A percentile compares a stretch with the other conserved stretches of the same genome.
phyloP scores from a whole-genome alignment of 495 filamentous ascomycete genomes.

The Penicillium alfredii region DNA sequence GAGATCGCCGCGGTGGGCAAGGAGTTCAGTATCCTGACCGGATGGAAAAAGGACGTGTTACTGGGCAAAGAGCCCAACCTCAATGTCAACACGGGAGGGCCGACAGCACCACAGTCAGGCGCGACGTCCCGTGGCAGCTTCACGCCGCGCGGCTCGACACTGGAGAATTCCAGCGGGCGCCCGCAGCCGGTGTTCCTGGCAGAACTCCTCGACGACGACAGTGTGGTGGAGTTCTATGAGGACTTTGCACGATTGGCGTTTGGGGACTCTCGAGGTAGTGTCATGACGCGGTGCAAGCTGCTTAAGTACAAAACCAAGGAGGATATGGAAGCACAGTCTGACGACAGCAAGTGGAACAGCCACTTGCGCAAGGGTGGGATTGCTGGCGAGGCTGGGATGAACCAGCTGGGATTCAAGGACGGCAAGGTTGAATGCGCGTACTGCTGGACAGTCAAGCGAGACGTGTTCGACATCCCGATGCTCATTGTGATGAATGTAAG shows the following conservation, averaged over 20 bases:
- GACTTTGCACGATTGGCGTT: slow-evolving; percentile 91
- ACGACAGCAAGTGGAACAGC: slow-evolving; percentile 43
- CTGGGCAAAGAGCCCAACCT: slow-evolving; percentile 83
- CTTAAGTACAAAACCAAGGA: slow-evolving; percentile 84
- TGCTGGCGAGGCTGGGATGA: slow-evolving; percentile 70
- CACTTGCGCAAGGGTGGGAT: slow-evolving; percentile 51
- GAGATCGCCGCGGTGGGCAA: slow-evolving; percentile 90
- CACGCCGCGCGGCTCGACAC: slow-evolving; percentile 42
- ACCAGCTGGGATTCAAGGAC: slow-evolving; percentile 69
- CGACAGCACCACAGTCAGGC: slow-evolving; percentile 21
- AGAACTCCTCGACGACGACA: slow-evolving; percentile 89
- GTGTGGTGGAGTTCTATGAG: slow-evolving; percentile 90
- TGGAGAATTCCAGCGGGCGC: slow-evolving; percentile 26
- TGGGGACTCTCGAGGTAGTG: slow-evolving; percentile 75
- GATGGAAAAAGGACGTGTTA: slow-evolving; percentile 88
- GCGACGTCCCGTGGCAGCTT: slow-evolving; percentile 39
- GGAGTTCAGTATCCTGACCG: slow-evolving; percentile 88
- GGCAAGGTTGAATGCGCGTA: slow-evolving; percentile 92
- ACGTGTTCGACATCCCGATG: slow-evolving; percentile 98
- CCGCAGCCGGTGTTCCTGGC: slow-evolving; percentile 80
- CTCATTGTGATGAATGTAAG: slow-evolving; percentile 95
- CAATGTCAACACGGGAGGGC: slow-evolving; percentile 70
- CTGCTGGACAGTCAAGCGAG: slow-evolving; percentile 93
- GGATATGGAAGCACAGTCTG: slow-evolving; percentile 44
- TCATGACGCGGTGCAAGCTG: slow-evolving; percentile 76